A percentile compares a stretch with the other conserved stretches of the same genome.
Conservation (phyloP, 2,329 filamentous ascomycete genomes). For the Curvularia lunata region DNA sequence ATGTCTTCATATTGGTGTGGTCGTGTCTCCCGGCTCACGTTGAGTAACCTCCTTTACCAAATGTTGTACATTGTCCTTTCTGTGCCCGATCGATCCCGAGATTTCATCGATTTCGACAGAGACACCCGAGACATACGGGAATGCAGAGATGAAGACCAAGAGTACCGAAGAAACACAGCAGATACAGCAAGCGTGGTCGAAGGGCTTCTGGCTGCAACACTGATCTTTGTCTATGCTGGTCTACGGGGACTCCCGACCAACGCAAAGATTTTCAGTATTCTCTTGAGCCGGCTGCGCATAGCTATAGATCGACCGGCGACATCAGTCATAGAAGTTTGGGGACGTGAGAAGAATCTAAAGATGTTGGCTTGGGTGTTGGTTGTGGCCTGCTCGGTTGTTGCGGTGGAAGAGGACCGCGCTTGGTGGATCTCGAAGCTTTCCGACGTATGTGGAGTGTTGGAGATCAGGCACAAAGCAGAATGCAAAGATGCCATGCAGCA, state of each 20-base stretch:
- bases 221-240: conserved; percentile 34
- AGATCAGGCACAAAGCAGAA: conserved; percentile 2
- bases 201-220: conserved; percentile 18
- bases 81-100: conserved; percentile 27
- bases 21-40: conserved; percentile 19
- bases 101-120: conserved; percentile 24
- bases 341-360: conserved; percentile 23
- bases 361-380: conserved; percentile 34
- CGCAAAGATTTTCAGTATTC: conserved; percentile 26
- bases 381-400: conserved; percentile 27
- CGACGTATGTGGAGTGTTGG: conserved; percentile 16
- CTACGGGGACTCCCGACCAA: conserved; percentile 29
- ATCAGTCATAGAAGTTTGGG: conserved; percentile 13
- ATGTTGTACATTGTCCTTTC: conserved; percentile 28
- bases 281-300: conserved; percentile 4
- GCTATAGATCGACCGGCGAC: conserved; percentile 3
- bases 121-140: not conserved
- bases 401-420: conserved; percentile 3
- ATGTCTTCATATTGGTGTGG: conserved; percentile 24
- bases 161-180: conserved; percentile 10
- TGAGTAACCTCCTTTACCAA: conserved; percentile 35
- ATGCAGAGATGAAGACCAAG: conserved; percentile 1
- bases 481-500: conserved; percentile 21
- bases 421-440: conserved; percentile 30
- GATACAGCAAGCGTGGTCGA: conserved; percentile 31